Conservation (phyloP, 139 green algal genomes). For the Mychonastes homosphaera region DNA sequence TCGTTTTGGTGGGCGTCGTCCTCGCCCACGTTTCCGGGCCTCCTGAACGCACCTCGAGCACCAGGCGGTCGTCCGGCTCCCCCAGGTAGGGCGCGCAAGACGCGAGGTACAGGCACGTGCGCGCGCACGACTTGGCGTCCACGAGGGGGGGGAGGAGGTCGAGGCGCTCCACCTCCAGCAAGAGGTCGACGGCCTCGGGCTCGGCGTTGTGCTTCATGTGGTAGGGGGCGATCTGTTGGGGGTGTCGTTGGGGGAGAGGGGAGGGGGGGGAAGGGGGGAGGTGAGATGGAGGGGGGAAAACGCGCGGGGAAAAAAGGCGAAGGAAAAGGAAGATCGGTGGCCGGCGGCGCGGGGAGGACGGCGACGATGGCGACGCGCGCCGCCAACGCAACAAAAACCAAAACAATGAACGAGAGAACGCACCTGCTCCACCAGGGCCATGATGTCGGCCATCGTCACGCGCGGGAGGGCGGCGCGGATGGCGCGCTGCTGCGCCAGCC, state of each 20-base stretch:
- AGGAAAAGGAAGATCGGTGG: too few species aligned
- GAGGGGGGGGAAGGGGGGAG: background rate
- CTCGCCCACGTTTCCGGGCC: too few species aligned
- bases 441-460: constrained; percentile 56
- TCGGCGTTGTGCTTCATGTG: constrained; percentile 97
- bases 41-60: constrained; percentile 39
- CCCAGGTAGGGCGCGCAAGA: constrained; percentile 83
- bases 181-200: constrained; percentile 95
- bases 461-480: too few species aligned
- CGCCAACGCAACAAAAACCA: too few species aligned
- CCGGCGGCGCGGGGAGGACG: too few species aligned
- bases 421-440: constrained; percentile 61
- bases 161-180: constrained; percentile 91
- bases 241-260: background rate
- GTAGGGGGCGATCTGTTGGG: constrained; percentile 83
- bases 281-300: background rate
- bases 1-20: too few species aligned
- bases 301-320: too few species aligned
- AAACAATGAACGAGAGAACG: too few species aligned
- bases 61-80: constrained; percentile 80
- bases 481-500: background rate
- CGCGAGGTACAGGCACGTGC: constrained; percentile 92
- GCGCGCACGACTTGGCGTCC: constrained; percentile 72
- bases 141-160: constrained; percentile 62
- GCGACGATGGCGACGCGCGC: too few species aligned